Percentiles rank a stretch among this genome's conserved stretches.
These are phyloP conservation scores for Proteromonas lacertae DNA, from an alignment of 352 stramenopile genomes.

Conservation along the genomic window DNA sequence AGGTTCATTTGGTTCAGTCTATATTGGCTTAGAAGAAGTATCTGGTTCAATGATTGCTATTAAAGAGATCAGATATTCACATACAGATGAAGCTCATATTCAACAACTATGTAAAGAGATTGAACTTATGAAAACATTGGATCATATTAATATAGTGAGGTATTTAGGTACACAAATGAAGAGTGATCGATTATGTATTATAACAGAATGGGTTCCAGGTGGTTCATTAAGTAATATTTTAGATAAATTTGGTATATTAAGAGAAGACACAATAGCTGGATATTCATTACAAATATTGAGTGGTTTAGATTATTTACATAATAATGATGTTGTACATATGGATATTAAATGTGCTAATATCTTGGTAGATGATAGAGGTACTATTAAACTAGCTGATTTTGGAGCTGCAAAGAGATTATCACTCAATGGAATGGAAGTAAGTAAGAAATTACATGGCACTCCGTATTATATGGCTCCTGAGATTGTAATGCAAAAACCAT, in stretches of 20 bases:
- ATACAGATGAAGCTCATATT: no score
- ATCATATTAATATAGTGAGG: constrained; percentile 4
- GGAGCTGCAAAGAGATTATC: constrained; percentile 18
- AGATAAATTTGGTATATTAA: constrained; percentile 31
- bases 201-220: constrained; percentile 34
- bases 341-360: constrained; percentile 38
- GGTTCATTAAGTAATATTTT: constrained; percentile 34
- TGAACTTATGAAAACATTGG: constrained; percentile 1
- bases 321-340: constrained; percentile 32
- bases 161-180: constrained; percentile 1
- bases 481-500: constrained; percentile 16
- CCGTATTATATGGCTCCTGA: constrained; percentile 10
- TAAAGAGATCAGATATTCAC: no score
- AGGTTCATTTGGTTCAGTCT: no score
- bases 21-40: no score
- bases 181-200: neutral
- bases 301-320: constrained; percentile 37
- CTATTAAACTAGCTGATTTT: constrained; percentile 53
- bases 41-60: no score
- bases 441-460: constrained; percentile 18
- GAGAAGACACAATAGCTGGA: constrained; percentile 23
- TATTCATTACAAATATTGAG: constrained; percentile 34
- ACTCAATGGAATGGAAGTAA: constrained; percentile 16
- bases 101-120: no score
- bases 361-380: constrained; percentile 32